Conservation (phyloP, 805 yeast species). For the Blastobotrys peoriensis region DNA sequence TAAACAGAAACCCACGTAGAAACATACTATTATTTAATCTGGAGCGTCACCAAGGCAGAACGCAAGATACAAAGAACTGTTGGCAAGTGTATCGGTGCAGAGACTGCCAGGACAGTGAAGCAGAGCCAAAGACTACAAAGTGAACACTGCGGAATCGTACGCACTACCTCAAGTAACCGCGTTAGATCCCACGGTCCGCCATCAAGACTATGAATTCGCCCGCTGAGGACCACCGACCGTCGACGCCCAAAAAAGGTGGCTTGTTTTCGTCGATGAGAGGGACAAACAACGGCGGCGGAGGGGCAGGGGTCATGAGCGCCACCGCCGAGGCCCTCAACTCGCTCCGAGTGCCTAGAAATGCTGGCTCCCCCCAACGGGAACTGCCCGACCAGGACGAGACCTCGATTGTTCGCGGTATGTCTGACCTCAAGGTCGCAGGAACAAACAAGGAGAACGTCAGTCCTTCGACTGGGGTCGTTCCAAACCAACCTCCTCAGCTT, state of each 20-base stretch:
- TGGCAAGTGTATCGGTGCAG: too few relatives aligned
- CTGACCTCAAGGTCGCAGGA: conserved; percentile 8
- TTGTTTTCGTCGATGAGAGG: conserved; percentile 22
- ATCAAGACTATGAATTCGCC: background rate
- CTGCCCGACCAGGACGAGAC: conserved; percentile 27
- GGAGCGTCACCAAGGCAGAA: too few relatives aligned
- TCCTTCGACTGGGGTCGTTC: background rate
- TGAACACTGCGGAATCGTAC: too few relatives aligned
- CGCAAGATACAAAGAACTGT: too few relatives aligned
- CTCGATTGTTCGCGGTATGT: conserved; percentile 17
- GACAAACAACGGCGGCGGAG: conserved; percentile 31
- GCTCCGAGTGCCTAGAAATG: conserved; percentile 35
- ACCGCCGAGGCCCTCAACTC: conserved; percentile 36
- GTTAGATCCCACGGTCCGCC: too few relatives aligned
- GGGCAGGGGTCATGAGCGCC: conserved; percentile 38
- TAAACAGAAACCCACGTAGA: too few relatives aligned
- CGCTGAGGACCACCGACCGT: background rate
- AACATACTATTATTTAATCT: too few relatives aligned
- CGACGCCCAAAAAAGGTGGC: conserved; percentile 1
- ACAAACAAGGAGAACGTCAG: conserved; percentile 11
- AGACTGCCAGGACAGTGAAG: too few relatives aligned
- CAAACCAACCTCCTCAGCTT: conserved; percentile 5
- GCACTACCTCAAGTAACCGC: too few relatives aligned
- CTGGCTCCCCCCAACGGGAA: conserved; percentile 21
- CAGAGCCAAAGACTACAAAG: too few relatives aligned